Conservation (phyloP, 768 basidiomycete species). For the Phlebiopsis flavidoalba region DNA sequence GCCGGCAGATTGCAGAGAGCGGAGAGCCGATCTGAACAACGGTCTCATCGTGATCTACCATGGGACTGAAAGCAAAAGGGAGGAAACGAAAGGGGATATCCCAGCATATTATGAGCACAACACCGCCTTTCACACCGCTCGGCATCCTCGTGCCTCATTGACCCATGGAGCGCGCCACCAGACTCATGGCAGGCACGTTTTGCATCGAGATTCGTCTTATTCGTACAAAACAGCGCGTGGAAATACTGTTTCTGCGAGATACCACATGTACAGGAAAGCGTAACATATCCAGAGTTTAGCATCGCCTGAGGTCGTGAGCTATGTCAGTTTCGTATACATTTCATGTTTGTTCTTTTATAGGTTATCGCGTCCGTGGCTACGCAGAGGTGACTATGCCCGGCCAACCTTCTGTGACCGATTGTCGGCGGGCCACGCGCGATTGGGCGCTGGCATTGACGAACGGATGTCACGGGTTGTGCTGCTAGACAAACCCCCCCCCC, state of each 20-base stretch:
- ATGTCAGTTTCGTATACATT: constrained; percentile 2
- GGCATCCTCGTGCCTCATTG: not conserved
- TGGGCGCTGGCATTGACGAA: constrained; percentile 68
- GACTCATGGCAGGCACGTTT: not conserved
- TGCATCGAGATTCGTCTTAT: not conserved
- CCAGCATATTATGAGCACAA: not conserved
- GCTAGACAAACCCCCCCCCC: too few species aligned
- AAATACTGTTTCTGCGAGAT: not conserved
- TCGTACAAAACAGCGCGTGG: not conserved
- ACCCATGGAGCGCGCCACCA: not conserved
- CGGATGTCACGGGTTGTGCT: constrained; percentile 55
- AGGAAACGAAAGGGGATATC: not conserved
- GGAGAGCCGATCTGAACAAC: constrained; percentile 7
- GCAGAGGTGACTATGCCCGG: constrained; percentile 31
- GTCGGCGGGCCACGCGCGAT: constrained; percentile 52
- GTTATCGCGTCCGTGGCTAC: constrained; percentile 1
- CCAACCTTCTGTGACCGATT: constrained; percentile 60
- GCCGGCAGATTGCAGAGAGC: constrained; percentile 6
- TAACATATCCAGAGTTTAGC: not conserved
- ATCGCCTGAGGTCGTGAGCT: not conserved
- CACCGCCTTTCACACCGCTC: not conserved
- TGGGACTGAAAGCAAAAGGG: not conserved
- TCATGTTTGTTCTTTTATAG: not conserved
- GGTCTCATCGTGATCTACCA: constrained; percentile 7
- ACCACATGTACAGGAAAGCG: not conserved